Evolutionary conservation across 768 basidiomycete genomes (phyloP).

Genomic region (Lactarius indigo): DNA sequence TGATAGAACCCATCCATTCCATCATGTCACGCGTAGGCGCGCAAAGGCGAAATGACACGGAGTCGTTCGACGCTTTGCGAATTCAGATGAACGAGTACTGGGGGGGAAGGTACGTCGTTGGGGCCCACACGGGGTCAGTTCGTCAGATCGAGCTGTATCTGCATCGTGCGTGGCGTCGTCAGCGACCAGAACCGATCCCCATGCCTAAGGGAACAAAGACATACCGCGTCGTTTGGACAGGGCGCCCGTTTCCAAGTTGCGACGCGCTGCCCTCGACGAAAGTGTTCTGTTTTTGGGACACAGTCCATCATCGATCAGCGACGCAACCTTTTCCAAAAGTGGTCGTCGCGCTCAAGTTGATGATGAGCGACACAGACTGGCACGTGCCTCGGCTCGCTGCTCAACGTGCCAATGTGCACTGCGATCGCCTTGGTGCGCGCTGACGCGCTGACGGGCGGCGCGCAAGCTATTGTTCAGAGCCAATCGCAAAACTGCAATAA

Average conservation of each 20-base stretch:
- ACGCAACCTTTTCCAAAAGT: slow-evolving; percentile 50
- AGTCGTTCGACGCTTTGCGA: slow-evolving; percentile 50
- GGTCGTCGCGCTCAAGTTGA: slow-evolving; percentile 49
- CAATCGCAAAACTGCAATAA: neutral
- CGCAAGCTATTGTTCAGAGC: slow-evolving; percentile 22
- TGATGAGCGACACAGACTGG: too few species aligned
- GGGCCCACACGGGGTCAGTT: slow-evolving; percentile 52
- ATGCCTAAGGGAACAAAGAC: neutral
- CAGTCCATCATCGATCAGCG: neutral
- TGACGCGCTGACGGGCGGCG: too few species aligned
- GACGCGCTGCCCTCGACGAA: slow-evolving; percentile 52
- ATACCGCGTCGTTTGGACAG: slow-evolving; percentile 31
- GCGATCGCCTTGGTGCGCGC: too few species aligned
- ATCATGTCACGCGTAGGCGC: neutral
- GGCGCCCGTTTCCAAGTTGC: slow-evolving; percentile 50
- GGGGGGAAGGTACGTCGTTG: slow-evolving; percentile 47
- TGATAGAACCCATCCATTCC: slow-evolving; percentile 39
- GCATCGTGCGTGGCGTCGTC: neutral
- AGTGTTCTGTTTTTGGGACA: too few species aligned
- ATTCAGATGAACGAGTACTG: slow-evolving; percentile 61
- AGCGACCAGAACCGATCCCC: neutral
- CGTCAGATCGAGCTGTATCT: slow-evolving; percentile 52
- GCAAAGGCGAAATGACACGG: slow-evolving; percentile 33
- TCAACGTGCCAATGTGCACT: too few species aligned
- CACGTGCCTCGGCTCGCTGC: too few species aligned